A percentile compares a stretch with the other conserved stretches of the same genome.
Conservation (phyloP, 208 protist genomes). For the Acanthamoeba healyi region DNA sequence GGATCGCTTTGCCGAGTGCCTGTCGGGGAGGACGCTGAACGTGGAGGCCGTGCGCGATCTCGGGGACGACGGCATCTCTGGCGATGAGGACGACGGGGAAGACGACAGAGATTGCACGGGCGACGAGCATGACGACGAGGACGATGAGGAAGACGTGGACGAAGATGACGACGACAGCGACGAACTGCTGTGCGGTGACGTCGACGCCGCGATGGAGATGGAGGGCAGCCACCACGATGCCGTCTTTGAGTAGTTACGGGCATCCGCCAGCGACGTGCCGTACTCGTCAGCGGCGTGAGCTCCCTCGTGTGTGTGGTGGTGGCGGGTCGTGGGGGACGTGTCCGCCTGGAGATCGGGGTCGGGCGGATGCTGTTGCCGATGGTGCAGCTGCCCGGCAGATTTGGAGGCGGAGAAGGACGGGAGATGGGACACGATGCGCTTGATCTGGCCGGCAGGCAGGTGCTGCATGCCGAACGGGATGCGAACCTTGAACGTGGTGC, state of each 20-base stretch:
- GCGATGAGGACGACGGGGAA: background rate
- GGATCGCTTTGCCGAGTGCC: background rate
- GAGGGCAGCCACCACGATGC: conserved; percentile 50
- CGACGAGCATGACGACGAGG: background rate
- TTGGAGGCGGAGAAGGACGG: background rate
- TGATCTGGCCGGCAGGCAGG: conserved; percentile 36
- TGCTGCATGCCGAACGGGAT: conserved; percentile 51
- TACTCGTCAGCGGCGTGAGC: background rate
- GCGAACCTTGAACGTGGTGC: conserved; percentile 32
- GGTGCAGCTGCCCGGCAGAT: background rate
- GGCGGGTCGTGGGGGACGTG: no score
- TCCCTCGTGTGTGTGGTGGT: background rate
- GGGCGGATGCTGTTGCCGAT: no score
- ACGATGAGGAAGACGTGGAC: background rate
- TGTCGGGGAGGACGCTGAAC: conserved; percentile 30
- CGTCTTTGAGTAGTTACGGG: conserved; percentile 25
- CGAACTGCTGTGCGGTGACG: background rate
- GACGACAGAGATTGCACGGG: background rate
- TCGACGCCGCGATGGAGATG: background rate
- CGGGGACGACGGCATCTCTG: conserved; percentile 51
- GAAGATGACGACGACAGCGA: background rate
- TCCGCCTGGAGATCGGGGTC: no score
- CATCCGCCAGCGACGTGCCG: background rate
- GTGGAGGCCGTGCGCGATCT: background rate
- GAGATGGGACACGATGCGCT: conserved; percentile 21